phyloP scores from a whole-genome alignment of 768 basidiomycete species.

The Pisolithus microcarpus region DNA sequence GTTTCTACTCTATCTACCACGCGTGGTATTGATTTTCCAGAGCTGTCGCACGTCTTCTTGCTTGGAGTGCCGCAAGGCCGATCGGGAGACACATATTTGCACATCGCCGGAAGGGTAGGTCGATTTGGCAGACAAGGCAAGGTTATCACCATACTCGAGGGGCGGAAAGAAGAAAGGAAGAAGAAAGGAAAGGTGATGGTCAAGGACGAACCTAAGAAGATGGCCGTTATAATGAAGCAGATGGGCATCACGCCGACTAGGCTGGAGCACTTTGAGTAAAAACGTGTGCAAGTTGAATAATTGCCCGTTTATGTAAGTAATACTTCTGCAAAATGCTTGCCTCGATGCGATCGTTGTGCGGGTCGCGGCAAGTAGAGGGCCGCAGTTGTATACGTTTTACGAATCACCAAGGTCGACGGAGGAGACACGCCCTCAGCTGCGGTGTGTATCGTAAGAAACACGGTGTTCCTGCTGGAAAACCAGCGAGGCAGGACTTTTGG shows the following conservation, averaged over 20 bases:
- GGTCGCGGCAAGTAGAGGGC: background rate
- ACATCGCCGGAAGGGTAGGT: constrained; percentile 70
- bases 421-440: too few species aligned
- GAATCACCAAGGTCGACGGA: too few species aligned
- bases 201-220: constrained; percentile 31
- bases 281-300: background rate
- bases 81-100: constrained; percentile 55
- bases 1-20: constrained; percentile 64
- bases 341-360: background rate
- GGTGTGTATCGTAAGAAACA: background rate
- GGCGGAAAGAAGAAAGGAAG: constrained; percentile 21
- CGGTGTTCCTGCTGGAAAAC: too few species aligned
- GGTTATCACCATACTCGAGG: constrained; percentile 56
- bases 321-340: background rate
- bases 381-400: background rate
- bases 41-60: constrained; percentile 69
- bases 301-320: too few species aligned
- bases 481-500: too few species aligned
- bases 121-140: constrained; percentile 61
- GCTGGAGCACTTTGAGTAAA: constrained; percentile 47
- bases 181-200: constrained; percentile 21
- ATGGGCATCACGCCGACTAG: constrained; percentile 39
- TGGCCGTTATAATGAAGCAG: constrained; percentile 39
- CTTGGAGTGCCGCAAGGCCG: constrained; percentile 51
- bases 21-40: constrained; percentile 67